Evolutionary conservation across 116 monocot genomes (phyloP).

Genomic region (Phalaenopsis hybrid): DNA sequence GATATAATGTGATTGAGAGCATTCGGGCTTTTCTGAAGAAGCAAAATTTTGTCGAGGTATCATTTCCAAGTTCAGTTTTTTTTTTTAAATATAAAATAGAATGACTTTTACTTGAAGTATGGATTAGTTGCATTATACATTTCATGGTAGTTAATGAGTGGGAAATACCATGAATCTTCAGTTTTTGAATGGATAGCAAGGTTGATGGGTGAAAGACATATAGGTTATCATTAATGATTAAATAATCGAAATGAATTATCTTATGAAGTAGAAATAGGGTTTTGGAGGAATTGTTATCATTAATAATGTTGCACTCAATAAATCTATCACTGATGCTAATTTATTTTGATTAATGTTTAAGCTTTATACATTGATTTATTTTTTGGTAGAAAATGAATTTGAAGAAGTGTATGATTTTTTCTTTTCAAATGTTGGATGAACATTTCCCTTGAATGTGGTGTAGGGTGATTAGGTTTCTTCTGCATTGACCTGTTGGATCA

Average conservation of each 20-base stretch:
- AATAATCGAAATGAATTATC: background rate
- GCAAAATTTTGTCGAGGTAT: constrained; percentile 66
- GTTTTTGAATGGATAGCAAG: background rate
- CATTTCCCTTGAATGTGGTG: background rate
- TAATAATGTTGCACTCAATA: background rate
- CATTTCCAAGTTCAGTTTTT: background rate
- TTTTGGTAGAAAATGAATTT: background rate
- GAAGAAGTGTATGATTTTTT: background rate
- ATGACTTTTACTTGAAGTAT: constrained; percentile 1
- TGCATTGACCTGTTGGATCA: background rate
- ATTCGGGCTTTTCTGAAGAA: constrained; percentile 64
- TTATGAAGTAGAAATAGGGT: background rate
- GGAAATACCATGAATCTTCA: background rate
- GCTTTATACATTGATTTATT: background rate
- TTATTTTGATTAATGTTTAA: background rate
- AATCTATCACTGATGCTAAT: background rate
- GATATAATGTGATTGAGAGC: constrained; percentile 66
- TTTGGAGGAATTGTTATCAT: background rate
- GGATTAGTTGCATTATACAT: background rate
- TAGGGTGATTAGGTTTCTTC: background rate
- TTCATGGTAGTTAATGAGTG: background rate
- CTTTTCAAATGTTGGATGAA: background rate
- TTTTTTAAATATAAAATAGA: background rate
- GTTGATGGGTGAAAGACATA: background rate
- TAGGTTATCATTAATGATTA: background rate